phyloP scores from a whole-genome alignment of 768 basidiomycete genomes.

The Tylopilus sp. region DNA sequence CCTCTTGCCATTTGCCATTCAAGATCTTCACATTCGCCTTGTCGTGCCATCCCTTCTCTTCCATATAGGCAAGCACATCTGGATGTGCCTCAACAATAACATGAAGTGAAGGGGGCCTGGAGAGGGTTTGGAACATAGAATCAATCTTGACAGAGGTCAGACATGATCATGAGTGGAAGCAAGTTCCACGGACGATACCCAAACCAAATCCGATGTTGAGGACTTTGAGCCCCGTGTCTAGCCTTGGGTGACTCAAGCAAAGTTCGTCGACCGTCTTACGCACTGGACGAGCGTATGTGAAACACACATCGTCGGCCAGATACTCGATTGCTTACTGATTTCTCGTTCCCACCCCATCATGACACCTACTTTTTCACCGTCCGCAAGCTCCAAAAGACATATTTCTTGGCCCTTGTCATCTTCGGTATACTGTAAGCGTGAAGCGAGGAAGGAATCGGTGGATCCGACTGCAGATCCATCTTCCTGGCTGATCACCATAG shows the following conservation, averaged over 20 bases:
- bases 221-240: constrained; percentile 50
- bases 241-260: constrained; percentile 49
- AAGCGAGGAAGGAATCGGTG: constrained; percentile 65
- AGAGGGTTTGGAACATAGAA: constrained; percentile 65
- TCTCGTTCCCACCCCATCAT: constrained; percentile 99
- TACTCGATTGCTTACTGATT: constrained; percentile 53
- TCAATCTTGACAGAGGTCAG: constrained; percentile 60
- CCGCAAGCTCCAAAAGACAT: constrained; percentile 62
- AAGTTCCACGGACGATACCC: constrained; percentile 62
- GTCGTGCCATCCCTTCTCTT: constrained; percentile 70
- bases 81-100: constrained; percentile 94
- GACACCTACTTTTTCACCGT: constrained; percentile 81
- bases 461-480: constrained; percentile 62
- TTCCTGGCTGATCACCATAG: constrained; percentile 42
- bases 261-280: constrained; percentile 67
- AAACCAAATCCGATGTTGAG: constrained; percentile 94
- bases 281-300: constrained; percentile 45
- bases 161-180: background rate
- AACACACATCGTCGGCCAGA: background rate
- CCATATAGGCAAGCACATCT: constrained; percentile 84
- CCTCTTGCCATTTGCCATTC: constrained; percentile 95
- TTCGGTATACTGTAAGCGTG: constrained; percentile 60
- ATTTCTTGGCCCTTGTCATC: constrained; percentile 81
- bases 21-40: constrained; percentile 75
- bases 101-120: constrained; percentile 62